phyloP scores from a whole-genome alignment of 1,284 basidiomycete genomes.

The Fistulina hepatica region DNA sequence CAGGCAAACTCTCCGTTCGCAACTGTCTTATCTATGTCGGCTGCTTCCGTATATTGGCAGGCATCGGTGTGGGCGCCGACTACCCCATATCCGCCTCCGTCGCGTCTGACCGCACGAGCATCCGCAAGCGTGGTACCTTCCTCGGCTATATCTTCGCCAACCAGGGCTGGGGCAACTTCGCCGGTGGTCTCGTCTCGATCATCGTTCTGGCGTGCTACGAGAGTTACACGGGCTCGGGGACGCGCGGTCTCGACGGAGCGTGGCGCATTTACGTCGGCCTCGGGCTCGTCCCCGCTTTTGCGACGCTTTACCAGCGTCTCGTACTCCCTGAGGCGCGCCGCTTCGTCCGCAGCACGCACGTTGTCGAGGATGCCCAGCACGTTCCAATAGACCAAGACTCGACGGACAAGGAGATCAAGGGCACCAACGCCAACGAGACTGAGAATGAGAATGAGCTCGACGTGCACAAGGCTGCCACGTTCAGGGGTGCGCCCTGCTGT shows the following conservation, averaged over 20 bases:
- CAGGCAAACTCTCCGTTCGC: conserved; percentile 31
- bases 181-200: conserved; percentile 57
- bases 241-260: conserved; percentile 54
- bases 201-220: conserved; percentile 63
- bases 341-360: conserved; percentile 33
- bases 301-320: conserved; percentile 55
- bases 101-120: conserved; percentile 56
- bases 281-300: conserved; percentile 32
- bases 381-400: conserved; percentile 22
- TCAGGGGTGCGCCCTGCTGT: conserved; percentile 20
- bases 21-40: conserved; percentile 47
- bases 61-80: conserved; percentile 73
- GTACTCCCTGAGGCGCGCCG: conserved; percentile 63
- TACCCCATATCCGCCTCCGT: conserved; percentile 73
- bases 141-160: conserved; percentile 67
- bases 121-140: conserved; percentile 64
- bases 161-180: conserved; percentile 66
- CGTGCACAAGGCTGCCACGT: conserved; percentile 28
- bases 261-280: conserved; percentile 30
- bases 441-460: conserved; percentile 13
- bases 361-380: conserved; percentile 17
- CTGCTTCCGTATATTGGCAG: conserved; percentile 61
- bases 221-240: conserved; percentile 40
- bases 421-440: conserved; percentile 1
- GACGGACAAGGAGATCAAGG: conserved; percentile 1